Evolutionary conservation across 164 flowering plant species (phyloP).

Genomic region (Annona cherimola): DNA sequence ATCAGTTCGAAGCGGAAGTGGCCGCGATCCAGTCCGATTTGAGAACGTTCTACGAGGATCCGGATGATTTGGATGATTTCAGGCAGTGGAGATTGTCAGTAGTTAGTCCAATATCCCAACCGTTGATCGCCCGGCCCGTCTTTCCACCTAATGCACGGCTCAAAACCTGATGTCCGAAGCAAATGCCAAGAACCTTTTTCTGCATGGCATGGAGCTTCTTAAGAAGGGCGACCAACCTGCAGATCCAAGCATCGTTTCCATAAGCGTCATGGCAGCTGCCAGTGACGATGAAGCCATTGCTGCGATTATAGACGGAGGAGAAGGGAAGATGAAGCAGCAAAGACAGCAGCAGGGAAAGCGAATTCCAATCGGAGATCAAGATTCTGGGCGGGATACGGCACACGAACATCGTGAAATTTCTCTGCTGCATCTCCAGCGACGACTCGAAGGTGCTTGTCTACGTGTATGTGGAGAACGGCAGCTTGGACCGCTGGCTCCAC

Average conservation of each 20-base stretch:
- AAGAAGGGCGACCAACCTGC: slow-evolving; percentile 41
- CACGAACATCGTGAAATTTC: too few relatives aligned
- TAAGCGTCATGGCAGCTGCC: slow-evolving; percentile 89
- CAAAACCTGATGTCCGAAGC: slow-evolving; percentile 35
- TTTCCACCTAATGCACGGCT: slow-evolving; percentile 32
- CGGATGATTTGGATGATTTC: slow-evolving; percentile 58
- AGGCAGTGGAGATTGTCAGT: slow-evolving; percentile 48
- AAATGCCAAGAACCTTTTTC: slow-evolving; percentile 22
- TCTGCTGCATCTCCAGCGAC: too few relatives aligned
- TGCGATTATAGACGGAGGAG: too few relatives aligned
- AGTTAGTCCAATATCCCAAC: slow-evolving; percentile 29
- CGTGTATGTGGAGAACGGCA: too few relatives aligned
- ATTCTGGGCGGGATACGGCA: too few relatives aligned
- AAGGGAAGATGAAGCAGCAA: too few relatives aligned
- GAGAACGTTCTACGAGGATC: slow-evolving; percentile 48
- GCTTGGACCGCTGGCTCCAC: too few relatives aligned
- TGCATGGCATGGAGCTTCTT: slow-evolving; percentile 36
- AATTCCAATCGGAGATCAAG: too few relatives aligned
- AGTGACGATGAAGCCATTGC: slow-evolving; percentile 76
- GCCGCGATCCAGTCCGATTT: slow-evolving; percentile 43
- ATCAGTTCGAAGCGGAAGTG: slow-evolving; percentile 55
- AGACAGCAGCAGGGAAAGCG: too few relatives aligned
- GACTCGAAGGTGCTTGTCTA: too few relatives aligned
- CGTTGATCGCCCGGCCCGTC: slow-evolving; percentile 21
- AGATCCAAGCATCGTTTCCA: slow-evolving; percentile 70